Evolutionary conservation across 148 eudicot genomes (phyloP).

Genomic region (Mesembryanthemum crystallinum): DNA sequence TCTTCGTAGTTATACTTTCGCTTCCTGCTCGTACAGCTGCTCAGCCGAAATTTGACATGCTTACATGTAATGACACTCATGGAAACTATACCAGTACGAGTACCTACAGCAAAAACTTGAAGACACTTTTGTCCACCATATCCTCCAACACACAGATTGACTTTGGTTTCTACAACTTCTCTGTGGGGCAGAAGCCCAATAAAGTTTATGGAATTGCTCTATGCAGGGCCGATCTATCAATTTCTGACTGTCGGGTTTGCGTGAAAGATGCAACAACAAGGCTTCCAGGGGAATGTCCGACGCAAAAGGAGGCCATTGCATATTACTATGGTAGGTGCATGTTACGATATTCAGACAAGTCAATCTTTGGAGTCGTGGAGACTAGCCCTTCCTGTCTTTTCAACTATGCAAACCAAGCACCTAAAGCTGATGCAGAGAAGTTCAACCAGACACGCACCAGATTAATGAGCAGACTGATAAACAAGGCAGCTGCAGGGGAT

Average conservation of each 20-base stretch:
- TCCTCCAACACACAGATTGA: background rate
- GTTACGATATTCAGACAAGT: constrained; percentile 31
- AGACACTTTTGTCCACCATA: background rate
- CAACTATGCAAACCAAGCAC: background rate
- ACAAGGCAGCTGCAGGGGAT: constrained; percentile 15
- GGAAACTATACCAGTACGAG: constrained; percentile 21
- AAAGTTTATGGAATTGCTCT: constrained; percentile 11
- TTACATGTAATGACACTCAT: background rate
- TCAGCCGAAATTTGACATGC: background rate
- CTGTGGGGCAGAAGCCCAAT: constrained; percentile 13
- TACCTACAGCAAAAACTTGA: constrained; percentile 13
- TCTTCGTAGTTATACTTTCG: background rate
- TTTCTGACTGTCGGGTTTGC: background rate
- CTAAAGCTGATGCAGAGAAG: background rate
- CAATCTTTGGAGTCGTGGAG: constrained; percentile 18
- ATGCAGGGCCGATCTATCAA: constrained; percentile 13
- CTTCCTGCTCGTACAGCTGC: background rate
- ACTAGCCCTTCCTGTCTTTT: background rate
- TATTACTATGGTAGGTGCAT: constrained; percentile 23
- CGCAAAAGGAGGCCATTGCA: constrained; percentile 25
- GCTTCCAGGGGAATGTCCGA: constrained; percentile 18
- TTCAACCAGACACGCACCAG: background rate
- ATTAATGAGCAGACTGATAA: constrained; percentile 3
- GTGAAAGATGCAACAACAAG: background rate
- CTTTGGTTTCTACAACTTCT: constrained; percentile 6